phyloP scores from a whole-genome alignment of 202 grass and related monocot species.

The Setaria viridis region DNA sequence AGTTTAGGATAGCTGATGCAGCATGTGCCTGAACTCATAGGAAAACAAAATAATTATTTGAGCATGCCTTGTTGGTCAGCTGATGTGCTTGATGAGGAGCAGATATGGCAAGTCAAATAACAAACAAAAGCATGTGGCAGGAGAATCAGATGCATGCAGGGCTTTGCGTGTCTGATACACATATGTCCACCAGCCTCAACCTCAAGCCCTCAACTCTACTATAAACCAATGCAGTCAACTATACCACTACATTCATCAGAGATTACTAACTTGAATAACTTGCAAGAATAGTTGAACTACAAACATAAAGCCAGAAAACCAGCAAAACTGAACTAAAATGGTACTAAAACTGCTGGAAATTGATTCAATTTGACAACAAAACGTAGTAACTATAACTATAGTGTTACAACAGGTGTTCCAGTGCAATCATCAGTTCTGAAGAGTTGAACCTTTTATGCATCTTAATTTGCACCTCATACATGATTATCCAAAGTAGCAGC shows the following conservation, averaged over 20 bases:
- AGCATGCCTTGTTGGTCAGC: conserved; percentile 12
- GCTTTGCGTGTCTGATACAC: not conserved
- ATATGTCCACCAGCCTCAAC: conserved; percentile 25
- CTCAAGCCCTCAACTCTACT: not conserved
- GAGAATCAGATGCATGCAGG: conserved; percentile 13
- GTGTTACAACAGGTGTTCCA: conserved; percentile 1
- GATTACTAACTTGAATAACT: conserved; percentile 4
- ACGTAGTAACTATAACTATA: not conserved
- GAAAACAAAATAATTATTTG: conserved; percentile 42
- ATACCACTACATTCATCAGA: not conserved
- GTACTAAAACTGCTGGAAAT: not conserved
- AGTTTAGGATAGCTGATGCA: conserved; percentile 77
- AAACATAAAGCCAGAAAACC: conserved; percentile 12
- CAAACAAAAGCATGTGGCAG: conserved; percentile 5
- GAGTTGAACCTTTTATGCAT: not conserved
- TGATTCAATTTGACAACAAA: conserved; percentile 6
- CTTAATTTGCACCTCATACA: conserved; percentile 4
- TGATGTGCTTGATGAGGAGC: conserved; percentile 17
- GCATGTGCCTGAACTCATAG: conserved; percentile 68
- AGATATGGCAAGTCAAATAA: conserved; percentile 41
- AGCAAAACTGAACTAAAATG: conserved; percentile 12
- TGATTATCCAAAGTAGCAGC: not conserved
- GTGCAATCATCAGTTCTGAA: not conserved
- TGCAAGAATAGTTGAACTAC: conserved; percentile 5
- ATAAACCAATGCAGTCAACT: not conserved